Evolutionary conservation across 2,329 filamentous ascomycete species (phyloP), one percentile per base, ranked within the genome.

Genomic region (Podosphaera fusca): DNA sequence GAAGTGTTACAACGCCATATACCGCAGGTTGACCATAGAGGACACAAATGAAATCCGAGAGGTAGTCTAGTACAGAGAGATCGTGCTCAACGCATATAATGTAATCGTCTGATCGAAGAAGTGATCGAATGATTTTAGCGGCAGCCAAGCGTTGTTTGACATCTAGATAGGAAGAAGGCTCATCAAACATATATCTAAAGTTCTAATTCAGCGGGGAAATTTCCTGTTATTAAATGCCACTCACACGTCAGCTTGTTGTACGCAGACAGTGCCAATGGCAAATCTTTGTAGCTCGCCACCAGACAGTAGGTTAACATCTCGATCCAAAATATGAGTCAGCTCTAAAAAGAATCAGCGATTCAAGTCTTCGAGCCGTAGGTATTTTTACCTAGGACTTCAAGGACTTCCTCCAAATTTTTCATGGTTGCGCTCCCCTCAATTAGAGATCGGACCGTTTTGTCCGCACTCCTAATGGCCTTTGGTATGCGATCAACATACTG

Each of bases 51-150:
- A 92, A 98, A 72, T 98, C 92, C 57, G 92, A 98, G 58, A 98
- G 86, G 68, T 98, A 98, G 71, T 98, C 94, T 51, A 98, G 79
- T 50, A 98, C 89, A 52, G 90, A 95, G 76, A 98, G 76, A 80
- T 98, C 92, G 81, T 98, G 92, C 78, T 98, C 92, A 65, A 98
- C 92, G 61, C 95, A 90, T 65, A 98, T 96, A 67, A 98, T 86
- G 69, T 96, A 98, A 74, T 94, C 87, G 65, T 95, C 80, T 52
- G 87, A 81, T 53, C 86, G 80, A 57, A 95, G 79, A 55, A 98
- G 81, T 61, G 87, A 89, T 63, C 92, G 88, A 66, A 98, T 96
- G 64, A 94, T 86, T 64, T 84, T 81, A 65, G 87, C 90, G 61
- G 94, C 92, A 64, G 84, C 85, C 63, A 98, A 75, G 82, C 92